These are phyloP conservation scores for Trypanosoma mega DNA, from an alignment of 208 protist species.

Conservation along the genomic window DNA sequence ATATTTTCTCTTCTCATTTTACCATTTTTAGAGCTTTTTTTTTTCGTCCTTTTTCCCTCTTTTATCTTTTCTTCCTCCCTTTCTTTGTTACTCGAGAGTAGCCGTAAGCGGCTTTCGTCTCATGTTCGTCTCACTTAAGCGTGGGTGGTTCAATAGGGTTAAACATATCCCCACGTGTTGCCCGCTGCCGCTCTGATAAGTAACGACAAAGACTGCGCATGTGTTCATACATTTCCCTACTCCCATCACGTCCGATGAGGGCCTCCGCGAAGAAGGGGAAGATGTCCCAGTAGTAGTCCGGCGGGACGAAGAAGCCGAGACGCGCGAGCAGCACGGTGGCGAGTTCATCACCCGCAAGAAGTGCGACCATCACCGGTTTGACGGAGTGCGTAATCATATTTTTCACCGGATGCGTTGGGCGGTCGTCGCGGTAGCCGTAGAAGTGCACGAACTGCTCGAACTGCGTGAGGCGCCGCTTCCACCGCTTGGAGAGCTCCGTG, in stretches of 20 bases:
- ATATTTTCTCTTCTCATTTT: too few relatives aligned
- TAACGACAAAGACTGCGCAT: slow-evolving; percentile 76
- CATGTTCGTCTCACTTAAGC: too few relatives aligned
- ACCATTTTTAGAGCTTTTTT: too few relatives aligned
- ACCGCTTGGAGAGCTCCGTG: slow-evolving; percentile 85
- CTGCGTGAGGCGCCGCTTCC: slow-evolving; percentile 68
- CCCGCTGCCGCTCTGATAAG: slow-evolving; percentile 30
- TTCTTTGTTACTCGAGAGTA: too few relatives aligned
- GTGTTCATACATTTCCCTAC: slow-evolving; percentile 40
- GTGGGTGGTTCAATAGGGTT: slow-evolving; percentile 84
- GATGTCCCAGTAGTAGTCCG: slow-evolving; percentile 86
- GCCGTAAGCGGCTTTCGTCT: too few relatives aligned
- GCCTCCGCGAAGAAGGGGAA: slow-evolving; percentile 71
- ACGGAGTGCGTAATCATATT: slow-evolving; percentile 82
- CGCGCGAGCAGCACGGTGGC: slow-evolving; percentile 74
- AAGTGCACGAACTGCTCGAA: slow-evolving; percentile 91
- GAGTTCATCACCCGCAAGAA: slow-evolving; percentile 66
- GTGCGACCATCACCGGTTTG: slow-evolving; percentile 82
- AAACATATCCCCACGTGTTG: slow-evolving; percentile 49
- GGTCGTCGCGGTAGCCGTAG: slow-evolving; percentile 71
- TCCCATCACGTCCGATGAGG: slow-evolving; percentile 32
- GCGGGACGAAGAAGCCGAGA: slow-evolving; percentile 79
- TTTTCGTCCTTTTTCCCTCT: background rate
- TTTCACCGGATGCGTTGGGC: slow-evolving; percentile 39
- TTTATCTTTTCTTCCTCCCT: background rate